A percentile compares a stretch with the other conserved stretches of the same genome.
phyloP scores from a whole-genome alignment of 176 grass and related monocot species.

The Zoysia pacifica region DNA sequence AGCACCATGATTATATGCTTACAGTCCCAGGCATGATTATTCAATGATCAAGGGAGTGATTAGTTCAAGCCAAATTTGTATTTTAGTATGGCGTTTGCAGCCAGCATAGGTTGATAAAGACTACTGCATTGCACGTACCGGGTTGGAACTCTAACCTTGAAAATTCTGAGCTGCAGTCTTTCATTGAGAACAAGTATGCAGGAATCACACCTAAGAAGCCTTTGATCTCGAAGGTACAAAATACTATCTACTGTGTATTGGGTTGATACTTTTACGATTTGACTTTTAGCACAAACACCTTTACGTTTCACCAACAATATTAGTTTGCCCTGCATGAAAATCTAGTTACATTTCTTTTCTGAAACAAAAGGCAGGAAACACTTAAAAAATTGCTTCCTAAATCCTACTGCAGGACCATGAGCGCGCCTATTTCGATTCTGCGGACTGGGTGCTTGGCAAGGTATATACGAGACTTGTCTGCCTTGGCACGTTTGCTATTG shows the following conservation, averaged over 20 bases:
- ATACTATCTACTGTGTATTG: not conserved
- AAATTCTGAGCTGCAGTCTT: conserved; percentile 38
- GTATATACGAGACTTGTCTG: conserved; percentile 35
- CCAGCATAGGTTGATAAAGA: not conserved
- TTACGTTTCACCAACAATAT: not conserved
- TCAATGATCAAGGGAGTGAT: not conserved
- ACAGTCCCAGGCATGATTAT: not conserved
- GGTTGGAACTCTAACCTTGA: conserved; percentile 5
- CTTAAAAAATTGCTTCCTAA: not conserved
- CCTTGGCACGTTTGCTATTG: not conserved
- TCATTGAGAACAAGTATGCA: conserved; percentile 69
- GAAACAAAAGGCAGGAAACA: not conserved
- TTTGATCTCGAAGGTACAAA: conserved; percentile 80
- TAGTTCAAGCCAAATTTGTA: not conserved
- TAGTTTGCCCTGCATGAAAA: not conserved
- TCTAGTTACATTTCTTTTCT: not conserved
- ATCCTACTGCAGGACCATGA: conserved; percentile 68
- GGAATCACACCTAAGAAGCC: conserved; percentile 80
- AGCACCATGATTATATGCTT: no score
- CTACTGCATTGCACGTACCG: not conserved
- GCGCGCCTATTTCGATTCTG: conserved; percentile 91
- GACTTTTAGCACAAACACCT: no score
- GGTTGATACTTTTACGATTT: not conserved
- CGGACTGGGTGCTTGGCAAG: conserved; percentile 97
- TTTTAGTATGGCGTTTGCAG: not conserved